These are phyloP conservation scores for Apocynum venetum DNA, from an alignment of 257 asterid genomes.

Conservation along the genomic window DNA sequence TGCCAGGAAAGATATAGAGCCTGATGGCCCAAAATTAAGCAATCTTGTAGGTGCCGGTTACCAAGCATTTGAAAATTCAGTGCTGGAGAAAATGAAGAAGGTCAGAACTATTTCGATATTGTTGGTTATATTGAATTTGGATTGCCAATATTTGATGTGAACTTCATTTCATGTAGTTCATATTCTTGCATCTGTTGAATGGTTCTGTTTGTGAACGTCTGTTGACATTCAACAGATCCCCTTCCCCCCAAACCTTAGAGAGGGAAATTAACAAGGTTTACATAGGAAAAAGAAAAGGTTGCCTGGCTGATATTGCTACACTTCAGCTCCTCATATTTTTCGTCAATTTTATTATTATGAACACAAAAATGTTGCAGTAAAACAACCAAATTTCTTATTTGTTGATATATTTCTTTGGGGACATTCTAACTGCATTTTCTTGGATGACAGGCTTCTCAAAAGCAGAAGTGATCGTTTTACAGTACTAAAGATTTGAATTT, in stretches of 20 bases:
- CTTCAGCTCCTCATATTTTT: no score
- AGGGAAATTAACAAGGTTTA: no score
- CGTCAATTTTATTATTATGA: neutral
- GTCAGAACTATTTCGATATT: constrained; percentile 25
- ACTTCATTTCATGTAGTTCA: neutral
- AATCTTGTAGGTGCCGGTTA: constrained; percentile 66
- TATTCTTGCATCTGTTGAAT: neutral
- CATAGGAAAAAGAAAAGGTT: no score
- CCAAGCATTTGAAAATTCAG: constrained; percentile 68
- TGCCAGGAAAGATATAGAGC: constrained; percentile 33
- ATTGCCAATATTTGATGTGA: neutral
- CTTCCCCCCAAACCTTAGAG: neutral
- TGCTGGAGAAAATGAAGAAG: constrained; percentile 71
- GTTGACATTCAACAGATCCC: neutral
- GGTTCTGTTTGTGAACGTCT: neutral
- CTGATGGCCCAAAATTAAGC: constrained; percentile 39
- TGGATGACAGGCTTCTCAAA: constrained; percentile 26
- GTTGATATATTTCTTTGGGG: neutral
- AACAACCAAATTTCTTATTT: neutral
- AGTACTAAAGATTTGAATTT: neutral
- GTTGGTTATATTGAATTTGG: neutral
- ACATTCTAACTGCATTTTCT: neutral
- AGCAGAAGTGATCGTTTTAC: neutral
- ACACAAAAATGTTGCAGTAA: neutral
- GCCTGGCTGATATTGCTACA: no score